phyloP scores from a whole-genome alignment of 805 yeast genomes.

The Candida jianshihensis region DNA sequence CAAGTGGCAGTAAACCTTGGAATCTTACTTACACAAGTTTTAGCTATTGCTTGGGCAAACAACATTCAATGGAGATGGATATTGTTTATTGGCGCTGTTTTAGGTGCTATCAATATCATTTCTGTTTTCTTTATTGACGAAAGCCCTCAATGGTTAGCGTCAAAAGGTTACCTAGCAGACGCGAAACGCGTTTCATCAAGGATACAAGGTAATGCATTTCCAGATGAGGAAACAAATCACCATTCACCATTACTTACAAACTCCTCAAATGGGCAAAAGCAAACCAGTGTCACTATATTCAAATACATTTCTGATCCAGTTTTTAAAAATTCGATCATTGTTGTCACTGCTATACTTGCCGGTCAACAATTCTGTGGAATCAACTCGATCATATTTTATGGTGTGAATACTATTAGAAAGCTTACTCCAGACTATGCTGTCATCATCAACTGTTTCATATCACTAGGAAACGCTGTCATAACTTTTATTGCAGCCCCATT shows the following conservation, averaged over 20 bases:
- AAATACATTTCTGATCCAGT: slow-evolving; percentile 44
- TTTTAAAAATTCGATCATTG: slow-evolving; percentile 52
- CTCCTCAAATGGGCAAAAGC: background rate
- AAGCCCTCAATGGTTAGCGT: slow-evolving; percentile 77
- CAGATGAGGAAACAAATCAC: slow-evolving; percentile 11
- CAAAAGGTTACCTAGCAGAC: slow-evolving; percentile 36
- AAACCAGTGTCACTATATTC: slow-evolving; percentile 21
- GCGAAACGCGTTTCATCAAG: slow-evolving; percentile 32
- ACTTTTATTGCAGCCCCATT: slow-evolving; percentile 69
- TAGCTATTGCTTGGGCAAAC: slow-evolving; percentile 66
- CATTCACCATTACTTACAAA: background rate
- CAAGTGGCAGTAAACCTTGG: slow-evolving; percentile 86
- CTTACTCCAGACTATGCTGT: slow-evolving; percentile 69
- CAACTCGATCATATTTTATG: slow-evolving; percentile 88
- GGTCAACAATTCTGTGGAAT: slow-evolving; percentile 93
- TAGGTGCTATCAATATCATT: slow-evolving; percentile 45
- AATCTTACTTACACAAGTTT: slow-evolving; percentile 68
- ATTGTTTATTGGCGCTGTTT: slow-evolving; percentile 49
- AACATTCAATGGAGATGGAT: slow-evolving; percentile 66
- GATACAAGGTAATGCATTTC: slow-evolving; percentile 29
- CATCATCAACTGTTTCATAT: slow-evolving; percentile 66
- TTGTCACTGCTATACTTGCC: slow-evolving; percentile 64
- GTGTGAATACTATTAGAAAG: slow-evolving; percentile 73
- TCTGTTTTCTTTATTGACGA: slow-evolving; percentile 48
- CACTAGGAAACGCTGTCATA: slow-evolving; percentile 64